Conservation (phyloP, 805 yeast species). For the Candida sonorensis region DNA sequence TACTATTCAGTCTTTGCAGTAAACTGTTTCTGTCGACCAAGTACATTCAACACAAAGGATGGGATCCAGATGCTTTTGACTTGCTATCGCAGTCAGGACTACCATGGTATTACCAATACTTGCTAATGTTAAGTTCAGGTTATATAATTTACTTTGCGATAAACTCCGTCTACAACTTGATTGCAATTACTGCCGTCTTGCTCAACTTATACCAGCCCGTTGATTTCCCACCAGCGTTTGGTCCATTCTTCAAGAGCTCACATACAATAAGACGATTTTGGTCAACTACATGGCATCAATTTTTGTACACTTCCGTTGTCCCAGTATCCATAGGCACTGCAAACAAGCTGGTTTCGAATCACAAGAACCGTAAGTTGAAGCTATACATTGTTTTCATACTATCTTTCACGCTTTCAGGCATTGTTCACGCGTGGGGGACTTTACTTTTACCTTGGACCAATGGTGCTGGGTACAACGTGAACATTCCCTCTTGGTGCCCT, state of each 20-base stretch:
- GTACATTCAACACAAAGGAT: conserved; percentile 7
- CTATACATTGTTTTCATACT: conserved; percentile 3
- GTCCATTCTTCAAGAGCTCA: conserved; percentile 4
- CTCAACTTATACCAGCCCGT: neutral
- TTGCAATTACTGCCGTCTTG: conserved; percentile 1
- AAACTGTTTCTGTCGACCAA: conserved; percentile 6
- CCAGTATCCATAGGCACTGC: conserved; percentile 3
- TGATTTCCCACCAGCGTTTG: conserved; percentile 12
- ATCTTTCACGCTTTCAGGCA: conserved; percentile 10
- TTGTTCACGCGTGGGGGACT: conserved; percentile 11
- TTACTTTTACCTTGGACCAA: conserved; percentile 7
- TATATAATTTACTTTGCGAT: conserved; percentile 9
- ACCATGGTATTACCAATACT: conserved; percentile 4
- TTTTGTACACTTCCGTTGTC: conserved; percentile 10
- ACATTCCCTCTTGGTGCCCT: conserved; percentile 8
- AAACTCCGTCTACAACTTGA: conserved; percentile 1
- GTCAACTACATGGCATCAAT: conserved; percentile 13
- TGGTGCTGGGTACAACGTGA: conserved; percentile 6
- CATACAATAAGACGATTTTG: conserved; percentile 11
- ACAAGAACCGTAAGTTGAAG: neutral
- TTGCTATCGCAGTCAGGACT: conserved; percentile 5
- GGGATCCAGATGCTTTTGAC: conserved; percentile 8
- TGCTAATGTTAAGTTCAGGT: conserved; percentile 4
- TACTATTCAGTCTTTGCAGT: conserved; percentile 4
- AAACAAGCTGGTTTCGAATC: neutral